Conservation (phyloP, 1,284 basidiomycete species). For the Exobasidium rhododendri region DNA sequence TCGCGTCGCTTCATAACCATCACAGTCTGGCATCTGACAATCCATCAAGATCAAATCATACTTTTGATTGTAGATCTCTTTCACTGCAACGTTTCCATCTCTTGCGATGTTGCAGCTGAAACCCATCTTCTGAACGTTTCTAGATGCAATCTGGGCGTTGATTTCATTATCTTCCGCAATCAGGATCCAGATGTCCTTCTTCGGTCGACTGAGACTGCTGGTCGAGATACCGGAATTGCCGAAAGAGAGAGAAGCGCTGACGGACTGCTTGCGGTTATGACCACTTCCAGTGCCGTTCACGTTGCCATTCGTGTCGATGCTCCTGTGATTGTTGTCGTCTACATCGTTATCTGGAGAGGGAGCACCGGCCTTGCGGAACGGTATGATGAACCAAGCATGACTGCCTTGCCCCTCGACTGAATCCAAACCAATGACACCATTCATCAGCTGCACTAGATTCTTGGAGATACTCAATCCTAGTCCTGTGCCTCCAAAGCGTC, state of each 20-base stretch:
- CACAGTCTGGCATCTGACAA: conserved; percentile 30
- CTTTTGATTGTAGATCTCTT: conserved; percentile 29
- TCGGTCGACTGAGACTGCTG: conserved; percentile 31
- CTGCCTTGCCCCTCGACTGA: conserved; percentile 46
- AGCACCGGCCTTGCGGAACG: conserved; percentile 31
- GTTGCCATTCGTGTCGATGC: conserved; percentile 1
- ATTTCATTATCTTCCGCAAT: conserved; percentile 50
- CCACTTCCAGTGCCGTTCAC: no score
- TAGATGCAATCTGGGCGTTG: conserved; percentile 46
- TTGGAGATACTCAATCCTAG: conserved; percentile 21
- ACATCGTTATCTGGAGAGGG: not conserved
- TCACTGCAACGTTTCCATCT: conserved; percentile 42
- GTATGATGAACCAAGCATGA: conserved; percentile 44
- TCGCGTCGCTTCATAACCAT: conserved; percentile 44
- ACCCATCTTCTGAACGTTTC: conserved; percentile 45
- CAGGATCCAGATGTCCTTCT: conserved; percentile 48
- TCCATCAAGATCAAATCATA: conserved; percentile 41
- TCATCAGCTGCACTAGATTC: conserved; percentile 43
- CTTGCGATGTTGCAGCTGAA: conserved; percentile 46
- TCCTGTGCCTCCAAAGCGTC: not conserved
- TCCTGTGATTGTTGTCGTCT: not conserved
- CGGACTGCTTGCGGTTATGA: no score
- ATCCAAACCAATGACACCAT: conserved; percentile 42
- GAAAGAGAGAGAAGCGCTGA: not conserved
- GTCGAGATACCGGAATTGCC: not conserved